Conservation (phyloP, 148 eudicot genomes). For the Fagopyrum tataricum region DNA sequence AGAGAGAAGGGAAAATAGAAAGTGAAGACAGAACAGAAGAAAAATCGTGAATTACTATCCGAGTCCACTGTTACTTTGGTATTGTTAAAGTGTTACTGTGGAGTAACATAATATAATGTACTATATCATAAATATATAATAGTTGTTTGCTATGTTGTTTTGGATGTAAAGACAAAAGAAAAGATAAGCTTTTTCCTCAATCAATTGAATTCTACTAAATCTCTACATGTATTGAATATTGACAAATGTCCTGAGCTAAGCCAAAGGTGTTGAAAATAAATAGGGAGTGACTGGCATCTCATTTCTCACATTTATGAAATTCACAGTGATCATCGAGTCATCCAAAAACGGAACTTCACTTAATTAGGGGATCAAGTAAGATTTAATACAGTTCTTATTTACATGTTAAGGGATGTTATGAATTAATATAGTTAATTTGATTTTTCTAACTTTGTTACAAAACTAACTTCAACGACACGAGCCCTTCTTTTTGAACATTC, state of each 20-base stretch:
- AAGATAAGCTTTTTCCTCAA: too few relatives aligned
- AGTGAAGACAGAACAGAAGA: background rate
- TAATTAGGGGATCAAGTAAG: background rate
- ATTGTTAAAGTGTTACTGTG: background rate
- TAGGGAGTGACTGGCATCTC: conserved; percentile 3
- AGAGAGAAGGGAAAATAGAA: background rate
- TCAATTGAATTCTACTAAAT: background rate
- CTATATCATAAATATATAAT: too few relatives aligned
- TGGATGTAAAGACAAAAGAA: too few relatives aligned
- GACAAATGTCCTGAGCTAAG: background rate
- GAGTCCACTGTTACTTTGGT: background rate
- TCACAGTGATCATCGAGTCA: background rate
- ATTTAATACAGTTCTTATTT: too few relatives aligned
- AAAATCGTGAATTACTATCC: background rate
- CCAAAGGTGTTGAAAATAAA: background rate
- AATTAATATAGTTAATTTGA: too few relatives aligned
- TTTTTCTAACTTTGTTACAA: too few relatives aligned
- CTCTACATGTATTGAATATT: background rate
- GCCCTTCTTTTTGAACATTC: too few relatives aligned
- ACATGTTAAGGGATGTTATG: too few relatives aligned
- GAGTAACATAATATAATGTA: background rate
- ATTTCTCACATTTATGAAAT: background rate
- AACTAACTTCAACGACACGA: too few relatives aligned
- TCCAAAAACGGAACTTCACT: background rate
- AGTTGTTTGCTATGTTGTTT: too few relatives aligned